These are phyloP conservation scores for Trichoderma sp. DNA, from an alignment of 2,329 filamentous ascomycete species.

Conservation along the genomic window DNA sequence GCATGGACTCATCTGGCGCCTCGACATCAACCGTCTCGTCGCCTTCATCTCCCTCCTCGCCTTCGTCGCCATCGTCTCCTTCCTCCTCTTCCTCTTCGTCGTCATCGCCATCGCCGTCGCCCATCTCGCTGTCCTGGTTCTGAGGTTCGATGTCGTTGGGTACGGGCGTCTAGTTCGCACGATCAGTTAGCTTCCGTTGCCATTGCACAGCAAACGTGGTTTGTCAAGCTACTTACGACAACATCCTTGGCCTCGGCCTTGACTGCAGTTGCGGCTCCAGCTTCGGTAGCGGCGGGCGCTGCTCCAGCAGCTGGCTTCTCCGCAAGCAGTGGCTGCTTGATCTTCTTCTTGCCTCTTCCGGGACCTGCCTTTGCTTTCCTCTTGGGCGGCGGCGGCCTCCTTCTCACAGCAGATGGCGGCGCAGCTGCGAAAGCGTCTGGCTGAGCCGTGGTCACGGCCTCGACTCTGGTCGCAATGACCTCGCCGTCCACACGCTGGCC, in stretches of 20 bases:
- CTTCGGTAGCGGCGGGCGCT: slow-evolving; percentile 40
- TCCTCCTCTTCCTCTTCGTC: slow-evolving; percentile 48
- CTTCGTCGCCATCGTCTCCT: slow-evolving; percentile 52
- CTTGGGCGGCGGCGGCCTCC: slow-evolving; percentile 74
- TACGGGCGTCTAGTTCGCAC: slow-evolving; percentile 43
- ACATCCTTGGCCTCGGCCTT: slow-evolving; percentile 45
- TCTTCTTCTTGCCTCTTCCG: slow-evolving; percentile 78
- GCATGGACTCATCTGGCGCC: slow-evolving; percentile 36
- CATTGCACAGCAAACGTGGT: too few relatives aligned
- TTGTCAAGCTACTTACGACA: slow-evolving; percentile 40
- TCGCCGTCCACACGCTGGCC: slow-evolving; percentile 82
- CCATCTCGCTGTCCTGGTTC: slow-evolving; percentile 57
- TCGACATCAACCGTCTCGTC: slow-evolving; percentile 48
- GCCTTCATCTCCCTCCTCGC: slow-evolving; percentile 50
- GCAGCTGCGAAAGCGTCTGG: slow-evolving; percentile 54
- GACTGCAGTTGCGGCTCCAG: slow-evolving; percentile 44
- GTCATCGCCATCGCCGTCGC: slow-evolving; percentile 53
- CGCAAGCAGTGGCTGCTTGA: slow-evolving; percentile 55
- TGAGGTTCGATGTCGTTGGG: slow-evolving; percentile 49
- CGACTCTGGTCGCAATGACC: slow-evolving; percentile 65
- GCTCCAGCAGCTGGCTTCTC: slow-evolving; percentile 37
- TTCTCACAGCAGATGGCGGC: slow-evolving; percentile 49
- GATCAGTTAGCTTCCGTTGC: background rate
- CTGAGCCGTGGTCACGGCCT: slow-evolving; percentile 59
- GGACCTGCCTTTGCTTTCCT: slow-evolving; percentile 76